phyloP scores from a whole-genome alignment of 345 rosid genomes.

The Chamaenerion angustifolium region DNA sequence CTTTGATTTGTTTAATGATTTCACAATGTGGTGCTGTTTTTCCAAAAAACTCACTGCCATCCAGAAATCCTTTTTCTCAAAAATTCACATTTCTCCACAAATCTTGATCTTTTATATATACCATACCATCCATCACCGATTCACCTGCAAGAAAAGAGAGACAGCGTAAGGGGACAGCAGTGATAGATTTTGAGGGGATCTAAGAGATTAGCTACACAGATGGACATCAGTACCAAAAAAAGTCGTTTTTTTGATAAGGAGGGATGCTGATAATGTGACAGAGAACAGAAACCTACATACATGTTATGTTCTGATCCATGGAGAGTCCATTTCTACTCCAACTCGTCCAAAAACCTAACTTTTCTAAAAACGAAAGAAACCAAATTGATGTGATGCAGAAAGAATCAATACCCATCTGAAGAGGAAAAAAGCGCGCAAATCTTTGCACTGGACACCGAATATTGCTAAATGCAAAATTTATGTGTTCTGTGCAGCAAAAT shows the following conservation, averaged over 20 bases:
- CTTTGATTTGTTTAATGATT: neutral
- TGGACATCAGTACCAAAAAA: slow-evolving; percentile 6
- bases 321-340: neutral
- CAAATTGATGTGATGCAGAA: neutral
- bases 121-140: neutral
- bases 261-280: slow-evolving; percentile 3
- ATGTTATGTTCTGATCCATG: neutral
- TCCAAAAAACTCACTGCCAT: slow-evolving; percentile 1
- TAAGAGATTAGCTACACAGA: slow-evolving; percentile 4
- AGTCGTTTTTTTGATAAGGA: slow-evolving; percentile 2
- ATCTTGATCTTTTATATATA: neutral
- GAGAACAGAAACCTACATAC: slow-evolving; percentile 2
- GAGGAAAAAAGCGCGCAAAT: no score
- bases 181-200: slow-evolving; percentile 10
- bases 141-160: slow-evolving; percentile 13
- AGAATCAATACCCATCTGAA: slow-evolving; percentile 3
- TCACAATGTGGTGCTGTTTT: slow-evolving; percentile 1
- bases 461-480: neutral
- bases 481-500: neutral
- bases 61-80: slow-evolving; percentile 3
- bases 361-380: neutral
- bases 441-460: no score
- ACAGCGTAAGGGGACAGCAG: slow-evolving; percentile 6
- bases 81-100: neutral
- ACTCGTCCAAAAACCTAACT: neutral